These are phyloP conservation scores for Arachnopeziza araneosa DNA, from an alignment of 2,329 filamentous ascomycete species.

Conservation along the genomic window DNA sequence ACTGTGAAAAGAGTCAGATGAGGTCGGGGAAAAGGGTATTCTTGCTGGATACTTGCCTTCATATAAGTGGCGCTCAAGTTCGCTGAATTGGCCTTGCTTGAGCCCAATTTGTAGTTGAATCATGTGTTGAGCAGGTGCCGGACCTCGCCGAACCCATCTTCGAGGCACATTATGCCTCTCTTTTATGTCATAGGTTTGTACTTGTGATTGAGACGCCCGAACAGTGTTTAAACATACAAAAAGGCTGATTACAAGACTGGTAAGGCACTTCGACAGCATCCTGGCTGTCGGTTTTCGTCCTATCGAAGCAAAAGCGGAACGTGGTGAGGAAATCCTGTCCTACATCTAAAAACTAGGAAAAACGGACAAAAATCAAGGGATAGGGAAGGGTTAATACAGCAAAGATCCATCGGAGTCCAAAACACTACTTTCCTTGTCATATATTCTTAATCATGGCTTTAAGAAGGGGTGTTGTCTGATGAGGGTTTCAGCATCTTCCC, in stretches of 20 bases:
- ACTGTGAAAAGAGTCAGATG: slow-evolving; percentile 28
- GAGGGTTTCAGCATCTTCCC: neutral
- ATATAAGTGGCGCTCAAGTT: slow-evolving; percentile 49
- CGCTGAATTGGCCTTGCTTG: slow-evolving; percentile 50
- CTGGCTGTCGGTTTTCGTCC: neutral
- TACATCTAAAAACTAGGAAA: neutral
- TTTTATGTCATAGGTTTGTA: slow-evolving; percentile 43
- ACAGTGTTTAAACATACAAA: slow-evolving; percentile 6
- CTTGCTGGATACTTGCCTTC: slow-evolving; percentile 35
- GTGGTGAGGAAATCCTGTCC: neutral
- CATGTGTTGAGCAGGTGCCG: slow-evolving; percentile 41
- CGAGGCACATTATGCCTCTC: slow-evolving; percentile 47
- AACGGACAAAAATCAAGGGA: neutral
- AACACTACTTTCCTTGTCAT: neutral
- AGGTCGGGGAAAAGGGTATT: neutral
- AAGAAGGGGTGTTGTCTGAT: neutral
- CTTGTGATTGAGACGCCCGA: neutral
- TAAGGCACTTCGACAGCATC: neutral
- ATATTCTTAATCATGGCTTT: neutral
- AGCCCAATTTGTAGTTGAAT: slow-evolving; percentile 53
- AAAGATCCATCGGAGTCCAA: neutral
- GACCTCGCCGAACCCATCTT: slow-evolving; percentile 43
- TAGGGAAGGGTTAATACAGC: neutral
- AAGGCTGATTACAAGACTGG: slow-evolving; percentile 6
- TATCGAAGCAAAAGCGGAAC: neutral